Conservation (phyloP, 768 basidiomycete genomes). For the Tylopilus rubrobrunneus region DNA sequence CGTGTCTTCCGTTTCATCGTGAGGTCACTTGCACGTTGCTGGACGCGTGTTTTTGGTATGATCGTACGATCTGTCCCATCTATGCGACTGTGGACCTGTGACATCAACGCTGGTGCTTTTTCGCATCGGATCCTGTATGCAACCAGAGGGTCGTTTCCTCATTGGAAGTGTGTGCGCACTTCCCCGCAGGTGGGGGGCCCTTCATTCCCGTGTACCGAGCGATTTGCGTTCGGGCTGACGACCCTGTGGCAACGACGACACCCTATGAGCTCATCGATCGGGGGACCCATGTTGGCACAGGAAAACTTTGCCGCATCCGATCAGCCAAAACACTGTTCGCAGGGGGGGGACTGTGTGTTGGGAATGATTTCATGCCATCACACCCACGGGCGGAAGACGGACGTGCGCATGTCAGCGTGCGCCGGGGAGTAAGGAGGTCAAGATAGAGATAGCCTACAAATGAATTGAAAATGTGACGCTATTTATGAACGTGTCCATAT, state of each 20-base stretch:
- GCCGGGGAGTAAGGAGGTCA: neutral
- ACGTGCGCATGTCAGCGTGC: neutral
- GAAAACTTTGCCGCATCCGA: constrained; percentile 2
- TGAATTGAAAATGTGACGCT: neutral
- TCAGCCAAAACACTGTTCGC: neutral
- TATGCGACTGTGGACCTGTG: constrained; percentile 5
- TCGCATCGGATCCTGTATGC: neutral
- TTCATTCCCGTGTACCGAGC: constrained; percentile 16
- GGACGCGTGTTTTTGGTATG: neutral
- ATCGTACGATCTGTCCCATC: constrained; percentile 1
- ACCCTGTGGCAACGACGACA: constrained; percentile 8
- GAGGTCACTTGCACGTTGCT: constrained; percentile 16
- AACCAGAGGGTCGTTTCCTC: neutral
- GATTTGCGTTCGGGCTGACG: constrained; percentile 2
- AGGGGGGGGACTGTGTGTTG: neutral
- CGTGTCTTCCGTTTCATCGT: neutral
- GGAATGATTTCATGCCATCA: constrained; percentile 3
- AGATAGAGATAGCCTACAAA: constrained; percentile 12
- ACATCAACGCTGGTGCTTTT: constrained; percentile 6
- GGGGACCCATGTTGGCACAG: neutral
- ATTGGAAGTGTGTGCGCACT: neutral
- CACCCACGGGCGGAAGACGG: neutral
- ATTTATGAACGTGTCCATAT: neutral
- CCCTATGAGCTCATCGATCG: constrained; percentile 21
- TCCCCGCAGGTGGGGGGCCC: constrained; percentile 8